phyloP scores from a whole-genome alignment of 768 basidiomycete genomes.

The Russula foetens region DNA sequence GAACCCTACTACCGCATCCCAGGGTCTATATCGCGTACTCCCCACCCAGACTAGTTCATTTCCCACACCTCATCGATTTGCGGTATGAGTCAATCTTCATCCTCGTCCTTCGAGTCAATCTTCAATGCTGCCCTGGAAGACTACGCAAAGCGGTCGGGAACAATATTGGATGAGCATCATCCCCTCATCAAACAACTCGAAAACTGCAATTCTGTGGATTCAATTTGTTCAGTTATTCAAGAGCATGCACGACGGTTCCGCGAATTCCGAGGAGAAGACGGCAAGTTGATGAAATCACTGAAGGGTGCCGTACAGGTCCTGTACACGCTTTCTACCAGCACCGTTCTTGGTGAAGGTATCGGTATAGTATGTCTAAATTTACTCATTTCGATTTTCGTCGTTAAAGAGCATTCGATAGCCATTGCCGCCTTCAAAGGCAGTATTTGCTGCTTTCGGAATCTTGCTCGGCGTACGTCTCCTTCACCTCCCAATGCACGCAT shows the following conservation, averaged over 20 bases:
- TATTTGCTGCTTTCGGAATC: not conserved
- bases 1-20: no score
- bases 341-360: not conserved
- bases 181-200: not conserved
- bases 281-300: not conserved
- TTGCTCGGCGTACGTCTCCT: not conserved
- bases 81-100: not conserved
- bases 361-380: not conserved
- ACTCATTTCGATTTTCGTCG: not conserved
- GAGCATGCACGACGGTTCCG: not conserved
- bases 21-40: no score
- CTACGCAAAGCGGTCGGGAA: not conserved
- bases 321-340: not conserved
- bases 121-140: not conserved
- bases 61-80: not conserved
- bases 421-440: not conserved
- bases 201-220: not conserved
- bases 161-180: not conserved
- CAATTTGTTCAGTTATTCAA: not conserved
- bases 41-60: no score
- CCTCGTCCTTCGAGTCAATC: not conserved
- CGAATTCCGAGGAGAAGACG: not conserved
- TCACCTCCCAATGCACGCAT: not conserved
- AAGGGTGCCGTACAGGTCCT: not conserved
- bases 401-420: not conserved